Base-by-base conservation (phyloP, 139 green algal species). In the Zygnema cylindricum region DNA sequence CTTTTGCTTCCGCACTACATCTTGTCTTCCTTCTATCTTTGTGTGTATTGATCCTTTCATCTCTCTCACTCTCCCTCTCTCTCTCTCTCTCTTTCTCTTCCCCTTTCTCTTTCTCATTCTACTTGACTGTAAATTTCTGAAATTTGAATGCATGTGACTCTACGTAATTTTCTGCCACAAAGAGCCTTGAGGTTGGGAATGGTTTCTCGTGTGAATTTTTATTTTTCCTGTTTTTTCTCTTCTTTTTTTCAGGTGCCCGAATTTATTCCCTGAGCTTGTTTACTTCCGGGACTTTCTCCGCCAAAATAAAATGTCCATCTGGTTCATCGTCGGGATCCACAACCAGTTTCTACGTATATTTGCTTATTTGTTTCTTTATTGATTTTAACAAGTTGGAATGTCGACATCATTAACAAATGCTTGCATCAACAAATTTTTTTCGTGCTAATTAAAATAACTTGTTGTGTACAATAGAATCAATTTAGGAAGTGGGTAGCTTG, bases 221-320 rank as follows among this genome's bases (percentile, higher is more conserved):
- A 16, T 63, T 7, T 16, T 25, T 7, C 16, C 49, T 16, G 7
- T 63, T 7, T n/a, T n/a, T 16, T 25, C 49, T 63, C 49, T 63
- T 63, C 16, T 25, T 16, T 63, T 63, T 79, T 79, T 16, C 71
- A 79, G 79, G 79, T 2, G 79, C 39, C 36, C 79, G 79, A 16
- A 41, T 86, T 42, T 42, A 57, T 0, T 86, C 79, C 40, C 33
- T n/a, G 36, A 42, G 33, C 39, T 41, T 30, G 79, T 55, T 81
- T 42, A 71, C 69, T 42, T 78, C 79, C 54, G 79, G 79, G 23
- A 32, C 35, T 33, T 86, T 86, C 36, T 71, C 79, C 25, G 79
- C 79, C 39, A 38, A 33, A 25, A 55, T 86, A n/a, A 57, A 69
- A 42, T 86, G 79, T 42, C 41, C 79, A 1, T n/a, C 79, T 0